A percentile compares a stretch with the other conserved stretches of the same genome.
Evolutionary conservation across 1,284 basidiomycete genomes (phyloP).

Genomic region (Uromyces viciae-fabae): DNA sequence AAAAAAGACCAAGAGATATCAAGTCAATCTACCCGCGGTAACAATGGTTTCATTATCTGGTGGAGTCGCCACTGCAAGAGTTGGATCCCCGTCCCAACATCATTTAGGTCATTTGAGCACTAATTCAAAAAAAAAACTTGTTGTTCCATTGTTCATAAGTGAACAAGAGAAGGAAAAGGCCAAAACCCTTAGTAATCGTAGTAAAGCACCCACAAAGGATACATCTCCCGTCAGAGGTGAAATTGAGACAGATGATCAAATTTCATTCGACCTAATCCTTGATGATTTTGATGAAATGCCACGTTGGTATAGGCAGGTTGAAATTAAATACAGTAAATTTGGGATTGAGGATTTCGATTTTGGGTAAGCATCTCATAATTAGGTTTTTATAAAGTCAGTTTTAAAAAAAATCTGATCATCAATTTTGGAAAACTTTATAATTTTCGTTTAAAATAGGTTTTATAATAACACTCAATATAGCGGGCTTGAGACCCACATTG

Average conservation of each 20-base stretch:
- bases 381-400: too few species aligned
- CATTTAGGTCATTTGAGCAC: constrained; percentile 54
- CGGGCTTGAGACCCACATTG: constrained; percentile 93
- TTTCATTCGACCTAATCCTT: constrained; percentile 28
- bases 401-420: constrained; percentile 15
- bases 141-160: constrained; percentile 72
- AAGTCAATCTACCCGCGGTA: constrained; percentile 21
- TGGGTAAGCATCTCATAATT: constrained; percentile 61
- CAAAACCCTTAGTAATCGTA: constrained; percentile 54
- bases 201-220: constrained; percentile 5
- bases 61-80: constrained; percentile 49
- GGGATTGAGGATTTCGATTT: constrained; percentile 99
- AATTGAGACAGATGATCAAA: constrained; percentile 43
- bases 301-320: constrained; percentile 79
- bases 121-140: constrained; percentile 57
- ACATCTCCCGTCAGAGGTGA: constrained; percentile 46
- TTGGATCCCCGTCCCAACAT: constrained; percentile 67
- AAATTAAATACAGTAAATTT: constrained; percentile 97
- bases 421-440: background rate
- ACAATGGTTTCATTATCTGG: background rate
- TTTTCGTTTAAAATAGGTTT: constrained; percentile 61
- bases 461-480: constrained; percentile 86
- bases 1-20: constrained; percentile 43
- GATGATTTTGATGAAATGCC: constrained; percentile 61
- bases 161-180: constrained; percentile 62